Evolutionary conservation across 1,284 basidiomycete genomes (phyloP), one percentile per base, ranked within the genome.

Genomic region (Wolfiporia cocos): DNA sequence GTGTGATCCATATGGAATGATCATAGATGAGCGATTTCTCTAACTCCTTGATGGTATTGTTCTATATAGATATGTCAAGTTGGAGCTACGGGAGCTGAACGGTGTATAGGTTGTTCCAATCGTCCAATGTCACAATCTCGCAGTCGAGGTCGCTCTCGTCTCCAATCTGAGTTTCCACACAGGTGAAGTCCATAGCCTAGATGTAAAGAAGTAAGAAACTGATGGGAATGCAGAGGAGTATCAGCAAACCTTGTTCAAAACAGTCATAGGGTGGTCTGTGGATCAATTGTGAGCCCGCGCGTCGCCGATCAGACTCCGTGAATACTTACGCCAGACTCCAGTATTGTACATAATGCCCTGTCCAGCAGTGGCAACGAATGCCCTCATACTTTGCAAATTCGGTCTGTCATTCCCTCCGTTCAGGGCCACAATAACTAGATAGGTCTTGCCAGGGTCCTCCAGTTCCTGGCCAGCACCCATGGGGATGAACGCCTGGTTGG

Each of bases 401-500:
- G 93, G 93, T 52, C 71, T 69, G 57, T 86, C 87, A 53, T 92
- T 78, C 18, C 53, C 50, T 5, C 84, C 85, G 49, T 85, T 90
- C 53, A 82, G 63, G 14, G 88, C 87, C 1, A 92, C 93, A 22
- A 93, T 79, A 15, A 94, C 87, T 36, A 96, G 65, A 59, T 92
- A 94, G 24, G 68, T 65, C 29, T 65, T 63, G 1, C 76, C 78
- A 6, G 75, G 67, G 29, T 75, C 68, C 2, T 51, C 54, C 29
- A 82, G 60, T 3, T 70, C 70, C 26, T 47, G 71, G 18, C 64
- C 69, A 17, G 66, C 66, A 1, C 87, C 86, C 81, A 95, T 86
- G 1, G 93, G 92, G 44, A 95, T 76, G 62, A 96, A 96, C 3
- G 86, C 81, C 60, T 93, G 90, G 50, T 84, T 92, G 3, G 88